A percentile compares a stretch with the other conserved stretches of the same genome.
Conservation (phyloP, 805 yeast species). For the Cyberlindnera mississippiensis region DNA sequence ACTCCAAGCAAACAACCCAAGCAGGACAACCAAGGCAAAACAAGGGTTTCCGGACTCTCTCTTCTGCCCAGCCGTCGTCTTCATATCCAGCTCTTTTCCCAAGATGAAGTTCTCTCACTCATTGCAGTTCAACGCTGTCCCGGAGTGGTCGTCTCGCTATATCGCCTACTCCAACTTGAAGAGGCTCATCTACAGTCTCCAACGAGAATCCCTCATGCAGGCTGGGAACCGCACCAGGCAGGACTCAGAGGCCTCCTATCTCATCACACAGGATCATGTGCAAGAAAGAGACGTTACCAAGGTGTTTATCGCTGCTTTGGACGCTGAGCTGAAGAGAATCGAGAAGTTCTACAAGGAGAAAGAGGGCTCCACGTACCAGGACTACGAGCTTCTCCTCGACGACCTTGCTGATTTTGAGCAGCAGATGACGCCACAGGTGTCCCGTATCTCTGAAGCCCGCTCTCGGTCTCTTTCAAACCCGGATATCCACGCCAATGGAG, state of each 20-base stretch:
- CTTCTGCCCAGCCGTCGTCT: too few relatives aligned
- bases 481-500: conserved; percentile 1
- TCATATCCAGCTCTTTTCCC: too few relatives aligned
- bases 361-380: conserved; percentile 52
- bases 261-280: conserved; percentile 31
- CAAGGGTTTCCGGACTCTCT: too few relatives aligned
- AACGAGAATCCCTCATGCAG: conserved; percentile 47
- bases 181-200: conserved; percentile 77
- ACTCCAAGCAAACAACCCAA: too few relatives aligned
- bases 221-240: conserved; percentile 10
- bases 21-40: too few relatives aligned
- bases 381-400: conserved; percentile 50
- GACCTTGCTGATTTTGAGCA: conserved; percentile 62
- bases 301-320: conserved; percentile 68
- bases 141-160: conserved; percentile 94
- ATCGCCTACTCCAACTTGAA: conserved; percentile 86
- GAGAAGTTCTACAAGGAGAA: conserved; percentile 69
- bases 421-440: conserved; percentile 12
- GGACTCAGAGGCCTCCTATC: conserved; percentile 26
- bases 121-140: conserved; percentile 93
- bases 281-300: conserved; percentile 43
- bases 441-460: conserved; percentile 1
- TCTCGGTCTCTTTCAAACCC: conserved; percentile 21
- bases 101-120: conserved; percentile 97
- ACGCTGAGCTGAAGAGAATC: conserved; percentile 71